Base-by-base conservation (phyloP, 371 early-diverging fungal species). In the Mortierella sp. region DNA sequence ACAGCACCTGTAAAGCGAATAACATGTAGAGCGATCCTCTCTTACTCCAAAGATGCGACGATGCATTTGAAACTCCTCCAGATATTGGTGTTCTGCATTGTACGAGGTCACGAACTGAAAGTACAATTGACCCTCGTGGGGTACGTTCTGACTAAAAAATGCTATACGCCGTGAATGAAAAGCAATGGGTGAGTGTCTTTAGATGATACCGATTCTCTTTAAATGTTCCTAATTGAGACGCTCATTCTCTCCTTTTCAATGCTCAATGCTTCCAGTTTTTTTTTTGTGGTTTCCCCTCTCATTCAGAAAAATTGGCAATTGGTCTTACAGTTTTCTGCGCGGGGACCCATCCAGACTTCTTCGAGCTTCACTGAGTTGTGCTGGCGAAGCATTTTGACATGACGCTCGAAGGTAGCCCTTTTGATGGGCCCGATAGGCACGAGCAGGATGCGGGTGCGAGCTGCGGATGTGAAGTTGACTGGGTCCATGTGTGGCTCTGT, bases 21-120 rank as follows among this genome's bases (percentile, higher is more conserved):
- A 37, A 37, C 13, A 19, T 22, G 9, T 37, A 34, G 1, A 34
- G 19, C 22, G 56, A 23, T 23, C 7, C n/a, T 55, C 28, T 60
- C 42, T 60, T 86, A 93, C 93, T 71, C 93, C 95, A 85, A 94
- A 89, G 43, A 94, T 85, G 42, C 93, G 91, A 47, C 92, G 82
- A 79, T 92, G 89, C 65, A 92, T 87, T 68, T 95, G 93, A 76
- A 94, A 91, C 71, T 95, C 94, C 75, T 95, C 94, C 57, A 94
- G 84, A 60, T 92, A 89, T 40, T 85, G 86, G 53, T 90, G 90
- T 23, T 93, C 94, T 51, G 84, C 74, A 58, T 86, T 87, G 70
- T 90, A 91, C 15, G 87, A 83, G 13, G 93, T 93, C 40, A 90
- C 84, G 64, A 93, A 93, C 61, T 95, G 90, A 64, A 94, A 93